Base-by-base conservation (phyloP, 2,329 filamentous ascomycete species). In the Verticillium dahliae region DNA sequence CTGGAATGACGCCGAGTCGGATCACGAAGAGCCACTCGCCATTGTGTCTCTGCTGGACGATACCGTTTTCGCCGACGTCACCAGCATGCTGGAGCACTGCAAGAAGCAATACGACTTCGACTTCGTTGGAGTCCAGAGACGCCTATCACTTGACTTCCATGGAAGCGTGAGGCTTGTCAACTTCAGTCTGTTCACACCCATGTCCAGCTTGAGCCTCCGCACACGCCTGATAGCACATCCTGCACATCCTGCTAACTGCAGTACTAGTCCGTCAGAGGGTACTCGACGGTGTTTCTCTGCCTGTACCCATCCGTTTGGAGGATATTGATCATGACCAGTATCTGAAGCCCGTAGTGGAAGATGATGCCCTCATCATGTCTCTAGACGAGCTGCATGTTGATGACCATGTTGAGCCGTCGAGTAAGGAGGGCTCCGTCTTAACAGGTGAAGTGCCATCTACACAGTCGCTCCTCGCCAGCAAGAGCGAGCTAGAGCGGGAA, bases 321-420 rank as follows among this genome's bases (percentile, higher is more conserved):
- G 80, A 86, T 33, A 87, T 97, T 65, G 81, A 86, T n/a, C 85
- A 92, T 64, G 94, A 98, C 65, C 82, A 84, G 66, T 96, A 88
- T 70, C 80, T 99, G 62, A 90, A 90, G 71, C 95, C 95, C 0
- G 88, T 92, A 4, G 77, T 99, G 7, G 89, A 95, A 62, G 92
- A 97, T 67, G 95, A 99, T 72, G 90, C 93, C 4, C 79, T 98
- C 60, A 85, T 99, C 37, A 92, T 96, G 71, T 90, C 85, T 61
- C 80, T 99, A 22, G 94, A 96, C 65, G 95, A 97, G 65, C 79
- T 96, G 13, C 72, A 73, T 18, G 80, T 82, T 10, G 76, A 80
- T 41, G 74, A 80, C 34, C 68, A 75, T 15, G 73, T 69, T 2
- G 66, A 57, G 11, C 45, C 18, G 18, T 27, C 18, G 7, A 27